These are phyloP conservation scores for Carex parvula DNA, from an alignment of 176 grass and related monocot genomes.

Conservation along the genomic window DNA sequence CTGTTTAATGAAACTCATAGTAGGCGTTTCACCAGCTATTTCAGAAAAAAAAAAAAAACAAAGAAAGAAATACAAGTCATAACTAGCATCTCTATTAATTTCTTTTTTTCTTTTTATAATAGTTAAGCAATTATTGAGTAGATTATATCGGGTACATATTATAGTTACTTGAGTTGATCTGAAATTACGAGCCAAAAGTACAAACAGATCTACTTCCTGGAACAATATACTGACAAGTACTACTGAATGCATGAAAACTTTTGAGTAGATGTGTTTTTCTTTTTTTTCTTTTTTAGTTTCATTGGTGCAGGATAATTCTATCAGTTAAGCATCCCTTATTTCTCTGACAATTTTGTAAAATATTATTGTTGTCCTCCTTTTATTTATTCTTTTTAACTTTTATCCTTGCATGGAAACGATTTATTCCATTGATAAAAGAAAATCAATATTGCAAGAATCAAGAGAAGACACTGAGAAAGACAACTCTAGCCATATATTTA, in stretches of 20 bases:
- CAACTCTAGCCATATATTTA: conserved; percentile 18
- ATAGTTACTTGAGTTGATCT: not conserved
- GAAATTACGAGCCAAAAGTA: not conserved
- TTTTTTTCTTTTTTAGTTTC: too few relatives aligned
- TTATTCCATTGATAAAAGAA: not conserved
- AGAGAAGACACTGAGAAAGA: conserved; percentile 3
- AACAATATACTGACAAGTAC: not conserved
- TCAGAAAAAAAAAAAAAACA: too few relatives aligned
- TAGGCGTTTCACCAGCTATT: not conserved
- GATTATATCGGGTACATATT: not conserved
- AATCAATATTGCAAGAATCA: not conserved
- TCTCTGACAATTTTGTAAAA: not conserved
- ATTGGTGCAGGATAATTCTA: not conserved
- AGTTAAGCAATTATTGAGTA: not conserved
- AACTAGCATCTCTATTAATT: not conserved
- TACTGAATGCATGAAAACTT: not conserved
- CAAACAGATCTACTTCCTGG: not conserved
- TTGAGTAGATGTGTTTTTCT: not conserved
- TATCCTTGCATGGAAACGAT: not conserved
- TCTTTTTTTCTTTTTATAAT: not conserved
- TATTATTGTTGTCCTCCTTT: not conserved
- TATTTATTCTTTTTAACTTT: not conserved
- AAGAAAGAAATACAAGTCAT: not conserved
- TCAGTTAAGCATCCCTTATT: not conserved
- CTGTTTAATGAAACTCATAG: not conserved